Base-by-base conservation (phyloP, 169 alveolate genomes). In the Cryptosporidium muris region DNA sequence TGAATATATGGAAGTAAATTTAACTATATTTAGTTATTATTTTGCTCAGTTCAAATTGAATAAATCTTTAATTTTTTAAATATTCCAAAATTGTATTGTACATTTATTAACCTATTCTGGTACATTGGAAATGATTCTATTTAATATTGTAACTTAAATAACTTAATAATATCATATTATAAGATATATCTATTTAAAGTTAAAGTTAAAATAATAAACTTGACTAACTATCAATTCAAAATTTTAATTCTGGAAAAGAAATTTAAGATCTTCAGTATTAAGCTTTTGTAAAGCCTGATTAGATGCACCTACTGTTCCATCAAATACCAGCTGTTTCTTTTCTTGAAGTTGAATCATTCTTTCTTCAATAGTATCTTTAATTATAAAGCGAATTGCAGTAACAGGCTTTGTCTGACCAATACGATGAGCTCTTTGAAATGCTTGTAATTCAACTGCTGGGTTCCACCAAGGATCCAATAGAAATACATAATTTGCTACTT, bases 381-480 rank as follows among this genome's bases (percentile, higher is more conserved):
- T 94, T 43, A 98, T 94, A 74, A 98, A 95, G 37, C 99, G 92
- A 58, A 92, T 89, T 45, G 98, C 99, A 51, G 93, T 88, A n/a
- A 97, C 99, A 0, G 92, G 91, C 65, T 96, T 95, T 0, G 93
- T 92, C 89, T 98, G 98, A 4, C 99, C 99, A 42, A 98, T 94
- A 48, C 99, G 93, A 89, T 96, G 98, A 1, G 98, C 98, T 65
- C 99, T 90, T 80, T 97, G 99, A 43, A 96, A 95, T 34, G 99
- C 99, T 82, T 98, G 97, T 81, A 97, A 94, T 91, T 98, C 99
- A 89, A 98, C 96, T 1, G 99, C 98, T 11, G 99, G 99, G 90
- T 98, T 98, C 99, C 99, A 98, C 98, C 99, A 98, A 52, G 98
- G 98, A 89, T 97, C 99, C 90, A 96, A 95, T 64, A 98, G 91